Evolutionary conservation across 306 rosid species (phyloP), one percentile per base, ranked within the genome.

Genomic region (Phaseolus lunatus): DNA sequence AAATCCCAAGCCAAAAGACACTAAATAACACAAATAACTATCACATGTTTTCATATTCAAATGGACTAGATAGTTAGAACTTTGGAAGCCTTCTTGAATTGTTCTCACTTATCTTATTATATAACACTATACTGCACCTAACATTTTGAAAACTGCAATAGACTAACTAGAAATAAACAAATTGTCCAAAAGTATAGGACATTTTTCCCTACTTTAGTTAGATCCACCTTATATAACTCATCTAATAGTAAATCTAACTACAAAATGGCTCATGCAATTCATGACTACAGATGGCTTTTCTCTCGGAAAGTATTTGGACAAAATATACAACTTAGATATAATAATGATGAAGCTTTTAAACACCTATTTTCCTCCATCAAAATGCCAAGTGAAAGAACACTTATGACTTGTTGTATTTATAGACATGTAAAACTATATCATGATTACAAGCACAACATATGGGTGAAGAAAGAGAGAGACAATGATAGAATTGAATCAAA

Each of bases 401-500:
- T 47, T 16, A 16, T 47, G 64, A 50, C 29, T 31, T 49, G 3
- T 19, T 31, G 22, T 24, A 47, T 41, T 31, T 20, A 31, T 33
- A 29, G 49, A 71, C 14, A 20, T 12, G 35, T 35, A 52, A 53
- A 71, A 50, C 48, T 50, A 33, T 70, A 73, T 16, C 54, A 57
- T 41, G 56, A 41, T 16, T n/a, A 53, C 50, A 39, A 19, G 54
- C 53, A 54, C 39, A 56, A 73, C 53, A 41, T 39, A 24, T 39
- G 27, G 67, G 45, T 31, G 11, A 11, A 7, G 62, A 14, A 7
- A 35, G 52, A 53, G 26, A 24, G 14, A 18, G 43, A 7, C 35
- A 58, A 39, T 22, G 44, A 59, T 15, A 47, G 22, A 59, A 26
- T 61, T 79, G 58, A 18, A 79, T 65, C 20, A 16, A 44, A 48